These are phyloP conservation scores for Fraxinus floribunda DNA, from an alignment of 305 asterid genomes.

Conservation along the genomic window DNA sequence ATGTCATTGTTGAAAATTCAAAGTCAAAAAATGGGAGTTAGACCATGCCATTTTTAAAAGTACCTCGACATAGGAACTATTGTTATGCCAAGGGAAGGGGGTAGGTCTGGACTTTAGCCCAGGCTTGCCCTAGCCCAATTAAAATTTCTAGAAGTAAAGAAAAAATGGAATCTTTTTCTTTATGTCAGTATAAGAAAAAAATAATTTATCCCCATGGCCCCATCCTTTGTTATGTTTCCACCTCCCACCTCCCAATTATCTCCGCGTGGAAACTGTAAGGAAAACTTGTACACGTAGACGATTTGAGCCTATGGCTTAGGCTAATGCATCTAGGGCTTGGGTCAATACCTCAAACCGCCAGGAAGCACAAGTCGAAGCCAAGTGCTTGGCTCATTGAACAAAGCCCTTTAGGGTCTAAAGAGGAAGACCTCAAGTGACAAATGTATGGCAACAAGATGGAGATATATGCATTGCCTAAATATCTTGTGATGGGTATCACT, in stretches of 20 bases:
- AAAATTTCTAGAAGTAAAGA: too few relatives aligned
- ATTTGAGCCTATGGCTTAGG: background rate
- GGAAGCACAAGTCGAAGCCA: background rate
- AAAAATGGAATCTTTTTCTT: too few relatives aligned
- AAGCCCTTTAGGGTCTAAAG: background rate
- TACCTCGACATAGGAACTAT: too few relatives aligned
- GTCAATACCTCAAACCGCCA: background rate
- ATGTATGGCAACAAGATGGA: background rate
- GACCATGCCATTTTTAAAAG: too few relatives aligned
- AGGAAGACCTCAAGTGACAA: background rate
- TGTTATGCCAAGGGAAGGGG: too few relatives aligned
- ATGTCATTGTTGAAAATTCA: too few relatives aligned
- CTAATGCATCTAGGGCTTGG: background rate
- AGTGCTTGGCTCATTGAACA: background rate
- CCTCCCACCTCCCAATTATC: background rate
- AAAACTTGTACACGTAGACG: too few relatives aligned
- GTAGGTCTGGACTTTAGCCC: too few relatives aligned
- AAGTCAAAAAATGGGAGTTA: too few relatives aligned
- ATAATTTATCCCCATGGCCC: too few relatives aligned
- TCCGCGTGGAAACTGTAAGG: background rate
- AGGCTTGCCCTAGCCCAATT: too few relatives aligned
- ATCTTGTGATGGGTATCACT: background rate
- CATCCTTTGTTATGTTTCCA: background rate
- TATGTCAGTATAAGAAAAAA: too few relatives aligned
- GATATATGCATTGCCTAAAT: background rate